These are phyloP conservation scores for Tricholoma hemisulphureum DNA, from an alignment of 768 basidiomycete species.

Conservation along the genomic window DNA sequence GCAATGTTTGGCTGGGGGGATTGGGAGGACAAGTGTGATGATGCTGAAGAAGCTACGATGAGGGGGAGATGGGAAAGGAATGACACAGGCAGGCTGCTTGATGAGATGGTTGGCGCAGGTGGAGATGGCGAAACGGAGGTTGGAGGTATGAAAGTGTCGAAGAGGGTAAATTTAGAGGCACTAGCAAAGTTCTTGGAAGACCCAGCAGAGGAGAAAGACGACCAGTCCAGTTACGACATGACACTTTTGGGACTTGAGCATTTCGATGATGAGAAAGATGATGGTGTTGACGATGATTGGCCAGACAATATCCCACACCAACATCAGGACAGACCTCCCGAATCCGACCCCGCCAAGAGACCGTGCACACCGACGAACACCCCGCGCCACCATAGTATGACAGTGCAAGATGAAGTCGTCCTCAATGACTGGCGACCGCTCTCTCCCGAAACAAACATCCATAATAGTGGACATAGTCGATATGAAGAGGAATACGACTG, in stretches of 20 bases:
- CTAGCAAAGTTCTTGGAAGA: constrained; percentile 49
- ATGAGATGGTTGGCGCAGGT: constrained; percentile 4
- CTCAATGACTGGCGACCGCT: constrained; percentile 20
- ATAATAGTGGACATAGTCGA: constrained; percentile 8
- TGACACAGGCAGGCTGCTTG: background rate
- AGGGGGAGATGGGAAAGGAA: constrained; percentile 9
- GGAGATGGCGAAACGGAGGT: constrained; percentile 15
- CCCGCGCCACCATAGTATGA: background rate
- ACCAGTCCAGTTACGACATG: constrained; percentile 3
- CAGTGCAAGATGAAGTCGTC: constrained; percentile 12
- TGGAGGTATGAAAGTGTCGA: constrained; percentile 23
- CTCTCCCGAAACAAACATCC: constrained; percentile 16
- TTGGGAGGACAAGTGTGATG: constrained; percentile 28
- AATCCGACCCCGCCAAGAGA: background rate
- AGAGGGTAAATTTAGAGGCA: constrained; percentile 56
- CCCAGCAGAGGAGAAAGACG: constrained; percentile 17
- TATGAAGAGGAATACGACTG: constrained; percentile 43
- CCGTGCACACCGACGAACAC: background rate
- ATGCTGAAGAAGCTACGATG: constrained; percentile 10
- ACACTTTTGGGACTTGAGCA: constrained; percentile 13
- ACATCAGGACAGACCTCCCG: background rate
- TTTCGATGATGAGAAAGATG: constrained; percentile 13
- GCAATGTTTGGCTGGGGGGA: constrained; percentile 35
- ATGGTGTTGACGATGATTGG: constrained; percentile 17
- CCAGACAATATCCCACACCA: background rate